A percentile compares a stretch with the other conserved stretches of the same genome.
phyloP scores from a whole-genome alignment of 2,329 filamentous ascomycete genomes.

The Scedosporium minutisporum region DNA sequence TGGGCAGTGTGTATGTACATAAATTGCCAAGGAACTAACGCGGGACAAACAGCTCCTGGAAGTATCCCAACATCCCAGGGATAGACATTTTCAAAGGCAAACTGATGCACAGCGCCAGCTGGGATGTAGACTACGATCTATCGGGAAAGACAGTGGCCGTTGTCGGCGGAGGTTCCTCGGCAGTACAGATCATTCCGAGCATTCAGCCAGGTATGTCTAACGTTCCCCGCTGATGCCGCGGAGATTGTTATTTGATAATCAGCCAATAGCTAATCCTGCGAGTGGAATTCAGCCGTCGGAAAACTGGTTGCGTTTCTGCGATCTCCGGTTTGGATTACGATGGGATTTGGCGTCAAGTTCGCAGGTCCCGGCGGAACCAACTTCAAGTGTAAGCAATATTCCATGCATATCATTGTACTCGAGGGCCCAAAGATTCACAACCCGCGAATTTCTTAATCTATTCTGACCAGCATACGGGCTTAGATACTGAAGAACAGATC shows the following conservation, averaged over 20 bases:
- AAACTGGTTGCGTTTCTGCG: not conserved
- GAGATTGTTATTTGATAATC: no score
- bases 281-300: not conserved
- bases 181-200: constrained; percentile 46
- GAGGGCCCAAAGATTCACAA: no score
- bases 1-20: no score
- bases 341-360: not conserved
- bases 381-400: not conserved
- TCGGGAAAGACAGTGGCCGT: constrained; percentile 42
- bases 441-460: no score
- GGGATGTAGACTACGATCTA: constrained; percentile 42
- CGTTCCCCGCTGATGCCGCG: no score
- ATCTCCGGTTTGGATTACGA: not conserved
- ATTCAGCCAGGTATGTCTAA: constrained; percentile 28
- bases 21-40: no score
- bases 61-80: constrained; percentile 41
- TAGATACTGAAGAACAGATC: constrained; percentile 20
- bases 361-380: not conserved
- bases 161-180: constrained; percentile 54
- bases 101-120: constrained; percentile 50
- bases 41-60: not conserved
- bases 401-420: no score
- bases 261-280: no score
- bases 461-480: no score
- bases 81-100: constrained; percentile 39